Base-by-base conservation (phyloP, 305 asterid species). In the Fraxinus platypoda region DNA sequence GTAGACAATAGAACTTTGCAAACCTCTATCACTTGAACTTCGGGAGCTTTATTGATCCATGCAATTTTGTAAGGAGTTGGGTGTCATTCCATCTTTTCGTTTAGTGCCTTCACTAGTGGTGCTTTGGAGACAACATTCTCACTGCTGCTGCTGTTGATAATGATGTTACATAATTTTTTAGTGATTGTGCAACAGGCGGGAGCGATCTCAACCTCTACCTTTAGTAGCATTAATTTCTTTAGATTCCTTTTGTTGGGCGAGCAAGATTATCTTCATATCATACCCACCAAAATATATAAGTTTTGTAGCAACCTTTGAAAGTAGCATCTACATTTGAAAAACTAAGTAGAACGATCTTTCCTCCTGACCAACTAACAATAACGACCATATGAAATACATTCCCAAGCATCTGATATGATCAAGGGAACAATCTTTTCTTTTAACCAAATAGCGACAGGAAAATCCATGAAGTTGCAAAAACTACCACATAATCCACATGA, bases 91-190 rank as follows among this genome's bases (percentile, higher is more conserved):
- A 17, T 68, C 21, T 26, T 28, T 26, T 11, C 2, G 8, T 66
- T 28, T 26, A 68, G 74, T 28, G 74, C 35, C 37, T 68, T 28
- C 37, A 68, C 21, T 13, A 68, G 74, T 68, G 35, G 74, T 68
- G 74, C 74, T 68, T 68, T 68, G 74, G 19, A 28, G 37, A 68
- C 74, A 13, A 68, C 74, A 68, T 68, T 28, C 35, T 68, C 74
- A 68, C 21, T 68, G 19, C 19, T 66, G n/a, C 34, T 3, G 19
- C 19, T 15, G 74, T 68, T 28, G 21, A 68, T 68, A 28, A 68
- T 68, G 37, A 68, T 13, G 19, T 28, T 68, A 26, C 74, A 68
- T 68, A 28, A 7, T 3, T 68, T 26, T 28, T 68, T 68, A 68
- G 74, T 68, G 33, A 68, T 68, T 68, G 74, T 26, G 37, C 37